phyloP scores from a whole-genome alignment of 257 asterid species.

The Nicotiana tabacum region DNA sequence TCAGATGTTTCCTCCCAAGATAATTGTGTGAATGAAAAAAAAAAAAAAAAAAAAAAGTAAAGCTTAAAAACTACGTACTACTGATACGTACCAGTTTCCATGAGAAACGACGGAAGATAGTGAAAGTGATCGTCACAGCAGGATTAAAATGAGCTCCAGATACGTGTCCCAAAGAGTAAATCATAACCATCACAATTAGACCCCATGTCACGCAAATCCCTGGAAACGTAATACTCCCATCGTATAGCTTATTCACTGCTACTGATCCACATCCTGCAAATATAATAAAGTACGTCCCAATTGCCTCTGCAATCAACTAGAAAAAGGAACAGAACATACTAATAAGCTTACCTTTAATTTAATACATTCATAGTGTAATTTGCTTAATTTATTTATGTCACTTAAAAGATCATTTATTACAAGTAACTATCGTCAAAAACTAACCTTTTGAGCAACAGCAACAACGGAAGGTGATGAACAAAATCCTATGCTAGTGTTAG shows the following conservation, averaged over 20 bases:
- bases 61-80: background rate
- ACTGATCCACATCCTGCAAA: constrained; percentile 76
- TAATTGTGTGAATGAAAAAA: background rate
- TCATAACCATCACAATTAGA: constrained; percentile 60
- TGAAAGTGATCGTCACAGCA: constrained; percentile 56
- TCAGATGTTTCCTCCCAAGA: background rate
- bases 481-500: background rate
- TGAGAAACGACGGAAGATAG: constrained; percentile 48
- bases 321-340: background rate
- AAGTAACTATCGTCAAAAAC: background rate
- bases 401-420: too few relatives aligned
- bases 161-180: constrained; percentile 62
- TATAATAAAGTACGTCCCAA: constrained; percentile 60
- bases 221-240: constrained; percentile 47
- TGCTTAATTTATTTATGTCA: too few relatives aligned
- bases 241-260: constrained; percentile 45
- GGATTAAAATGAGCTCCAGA: constrained; percentile 89
- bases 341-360: background rate
- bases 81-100: constrained; percentile 53
- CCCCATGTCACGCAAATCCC: constrained; percentile 81
- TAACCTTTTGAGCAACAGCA: background rate
- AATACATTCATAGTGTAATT: background rate
- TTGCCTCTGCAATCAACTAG: constrained; percentile 58
- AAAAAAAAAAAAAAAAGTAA: background rate
- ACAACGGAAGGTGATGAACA: constrained; percentile 4